Evolutionary conservation across 257 asterid genomes (phyloP).

Genomic region (Parsonsia alboflavescens): DNA sequence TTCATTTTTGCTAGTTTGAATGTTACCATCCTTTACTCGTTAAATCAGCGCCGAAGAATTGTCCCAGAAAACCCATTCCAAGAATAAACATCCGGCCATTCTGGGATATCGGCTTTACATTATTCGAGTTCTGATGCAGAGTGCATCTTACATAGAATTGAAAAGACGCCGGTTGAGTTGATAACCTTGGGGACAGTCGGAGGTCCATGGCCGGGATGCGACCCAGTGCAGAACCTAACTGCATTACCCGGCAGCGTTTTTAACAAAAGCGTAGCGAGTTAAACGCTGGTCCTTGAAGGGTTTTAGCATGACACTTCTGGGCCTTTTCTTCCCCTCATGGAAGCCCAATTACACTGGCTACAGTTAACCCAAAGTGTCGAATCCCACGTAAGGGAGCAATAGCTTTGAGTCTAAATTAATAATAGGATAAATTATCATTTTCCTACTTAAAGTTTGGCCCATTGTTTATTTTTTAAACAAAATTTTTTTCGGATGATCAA

Average conservation of each 20-base stretch:
- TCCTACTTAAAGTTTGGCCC: no score
- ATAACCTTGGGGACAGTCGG: slow-evolving; percentile 9
- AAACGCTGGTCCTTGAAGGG: no score
- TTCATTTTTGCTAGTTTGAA: neutral
- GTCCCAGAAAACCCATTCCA: slow-evolving; percentile 91
- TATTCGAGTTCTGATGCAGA: slow-evolving; percentile 14
- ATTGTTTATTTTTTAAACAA: no score
- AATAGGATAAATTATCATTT: no score
- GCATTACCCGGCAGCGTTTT: slow-evolving; percentile 25
- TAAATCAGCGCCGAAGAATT: slow-evolving; percentile 65
- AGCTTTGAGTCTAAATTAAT: no score
- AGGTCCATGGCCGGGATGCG: slow-evolving; percentile 30
- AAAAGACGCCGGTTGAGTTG: slow-evolving; percentile 10
- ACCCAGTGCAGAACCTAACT: slow-evolving; percentile 22
- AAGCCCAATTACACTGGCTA: neutral
- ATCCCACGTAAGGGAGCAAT: no score
- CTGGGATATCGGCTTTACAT: slow-evolving; percentile 19
- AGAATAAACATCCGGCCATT: slow-evolving; percentile 60
- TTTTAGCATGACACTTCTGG: neutral
- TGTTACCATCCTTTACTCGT: slow-evolving; percentile 60
- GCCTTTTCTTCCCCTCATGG: neutral
- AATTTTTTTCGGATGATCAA: no score
- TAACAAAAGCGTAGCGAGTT: neutral
- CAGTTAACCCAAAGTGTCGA: no score
- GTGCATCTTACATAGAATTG: slow-evolving; percentile 29